phyloP scores from a whole-genome alignment of 306 rosid genomes.

The Nissolia schottii region DNA sequence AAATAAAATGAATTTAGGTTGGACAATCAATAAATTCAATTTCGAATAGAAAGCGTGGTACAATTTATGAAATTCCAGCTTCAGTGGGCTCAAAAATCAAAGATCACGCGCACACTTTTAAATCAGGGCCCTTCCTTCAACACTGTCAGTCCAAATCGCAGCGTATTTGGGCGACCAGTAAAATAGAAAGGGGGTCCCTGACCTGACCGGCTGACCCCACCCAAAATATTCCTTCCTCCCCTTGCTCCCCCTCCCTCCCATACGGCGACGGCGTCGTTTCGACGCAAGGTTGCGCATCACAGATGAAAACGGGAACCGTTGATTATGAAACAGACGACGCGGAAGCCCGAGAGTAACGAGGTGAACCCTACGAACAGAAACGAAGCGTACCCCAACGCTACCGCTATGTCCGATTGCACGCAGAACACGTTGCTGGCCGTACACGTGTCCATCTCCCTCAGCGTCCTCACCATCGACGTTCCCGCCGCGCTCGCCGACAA shows the following conservation, averaged over 20 bases:
- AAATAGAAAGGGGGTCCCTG: background rate
- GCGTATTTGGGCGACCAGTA: constrained; percentile 15
- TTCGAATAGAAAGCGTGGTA: background rate
- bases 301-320: constrained; percentile 91
- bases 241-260: background rate
- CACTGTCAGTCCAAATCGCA: background rate
- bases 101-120: background rate
- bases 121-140: background rate
- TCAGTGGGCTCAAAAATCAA: background rate
- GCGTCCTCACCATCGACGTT: constrained; percentile 56
- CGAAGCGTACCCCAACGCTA: constrained; percentile 71
- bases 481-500: constrained; percentile 93
- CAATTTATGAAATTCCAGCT: background rate
- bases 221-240: constrained; percentile 22
- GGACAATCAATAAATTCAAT: background rate
- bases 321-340: constrained; percentile 78
- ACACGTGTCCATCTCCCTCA: constrained; percentile 64
- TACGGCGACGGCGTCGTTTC: constrained; percentile 23
- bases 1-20: background rate
- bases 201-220: constrained; percentile 16
- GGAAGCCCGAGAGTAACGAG: constrained; percentile 73
- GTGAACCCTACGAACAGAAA: constrained; percentile 85
- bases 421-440: constrained; percentile 60
- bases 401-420: constrained; percentile 65
- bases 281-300: background rate